Base-by-base conservation (phyloP, 1,139 yeast genomes). In the Saccharomycopsis hybrid region DNA sequence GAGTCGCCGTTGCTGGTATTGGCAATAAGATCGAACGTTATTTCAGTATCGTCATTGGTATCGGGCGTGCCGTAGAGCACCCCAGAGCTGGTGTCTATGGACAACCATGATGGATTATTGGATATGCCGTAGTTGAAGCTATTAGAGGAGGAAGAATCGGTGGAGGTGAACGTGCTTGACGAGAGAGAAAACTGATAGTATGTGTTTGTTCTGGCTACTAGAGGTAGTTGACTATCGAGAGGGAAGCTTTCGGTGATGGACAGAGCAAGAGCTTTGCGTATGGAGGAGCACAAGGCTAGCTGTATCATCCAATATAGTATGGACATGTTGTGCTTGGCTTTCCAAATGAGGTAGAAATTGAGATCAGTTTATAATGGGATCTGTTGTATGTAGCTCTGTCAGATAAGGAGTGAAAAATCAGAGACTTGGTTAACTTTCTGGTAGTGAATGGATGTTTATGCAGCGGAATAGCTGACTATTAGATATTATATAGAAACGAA, bases 221-320 rank as follows among this genome's bases (percentile, higher is more conserved):
- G 84, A 18, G 97, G 97, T 38, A 81, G 73, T 66, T 92, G 98
- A 61, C 82, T 80, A 57, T 76, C 68, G 61, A 92, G 77, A 5
- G 97, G 94, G 70, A 85, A 90, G 43, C 90, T 89, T 53, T 80
- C 74, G 18, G 42, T 38, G 31, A 43, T 31, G 35, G 18, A 18
- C 18, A 18, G 18, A 18, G 18, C 18, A 18, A 18, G 18, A 18
- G 18, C 18, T 18, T 18, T 18, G 18, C 18, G 18, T 18, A 18
- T 18, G 18, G 18, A 18, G 18, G 18, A 18, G 18, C 18, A 18
- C 18, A 18, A 18, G 18, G 18, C 18, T 18, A 18, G 18, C 18
- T 18, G 18, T 18, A 18, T 18, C 18, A 18, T 18, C 18, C 18
- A 18, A 18, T 18, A 18, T 18, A 18, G 18, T 18, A 18, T 18